Evolutionary conservation across 2,329 filamentous ascomycete genomes (phyloP).

Genomic region (Westerdykella aurantiaca): DNA sequence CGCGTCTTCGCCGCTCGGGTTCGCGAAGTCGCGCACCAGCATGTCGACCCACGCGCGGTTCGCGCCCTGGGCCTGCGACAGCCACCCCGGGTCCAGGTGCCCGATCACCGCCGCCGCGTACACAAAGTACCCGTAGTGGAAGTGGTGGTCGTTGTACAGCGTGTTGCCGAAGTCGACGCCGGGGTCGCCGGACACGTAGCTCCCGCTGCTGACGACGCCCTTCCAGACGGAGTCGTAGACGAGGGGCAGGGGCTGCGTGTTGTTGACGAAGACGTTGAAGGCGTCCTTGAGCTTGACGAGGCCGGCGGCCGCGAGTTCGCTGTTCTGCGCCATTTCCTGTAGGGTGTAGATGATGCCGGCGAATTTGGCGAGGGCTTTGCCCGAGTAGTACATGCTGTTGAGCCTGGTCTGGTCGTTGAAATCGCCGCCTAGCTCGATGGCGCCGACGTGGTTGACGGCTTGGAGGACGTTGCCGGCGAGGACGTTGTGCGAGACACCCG

Average conservation of each 20-base stretch:
- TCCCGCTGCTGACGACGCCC: conserved; percentile 73
- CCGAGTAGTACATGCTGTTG: conserved; percentile 92
- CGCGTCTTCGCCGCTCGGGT: conserved; percentile 63
- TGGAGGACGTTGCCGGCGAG: conserved; percentile 31
- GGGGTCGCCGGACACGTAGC: conserved; percentile 58
- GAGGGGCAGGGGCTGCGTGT: conserved; percentile 47
- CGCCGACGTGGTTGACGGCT: conserved; percentile 57
- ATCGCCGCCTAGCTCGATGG: conserved; percentile 68
- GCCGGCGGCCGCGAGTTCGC: conserved; percentile 48
- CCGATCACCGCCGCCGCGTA: conserved; percentile 82
- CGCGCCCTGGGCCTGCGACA: conserved; percentile 43
- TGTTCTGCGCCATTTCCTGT: conserved; percentile 56
- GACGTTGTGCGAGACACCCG: not conserved
- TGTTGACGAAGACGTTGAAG: conserved; percentile 46
- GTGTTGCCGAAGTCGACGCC: conserved; percentile 87
- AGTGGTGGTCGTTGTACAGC: conserved; percentile 67
- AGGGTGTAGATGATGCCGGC: conserved; percentile 42
- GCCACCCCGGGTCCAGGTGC: conserved; percentile 71
- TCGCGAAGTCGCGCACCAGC: conserved; percentile 77
- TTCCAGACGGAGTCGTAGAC: conserved; percentile 63
- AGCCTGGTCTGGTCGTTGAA: conserved; percentile 68
- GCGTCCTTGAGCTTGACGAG: conserved; percentile 47
- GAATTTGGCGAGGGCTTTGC: conserved; percentile 47
- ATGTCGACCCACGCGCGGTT: conserved; percentile 80
- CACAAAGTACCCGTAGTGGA: conserved; percentile 79